These are phyloP conservation scores for Phellinidium pouzarii DNA, from an alignment of 1,284 basidiomycete genomes.

Conservation along the genomic window DNA sequence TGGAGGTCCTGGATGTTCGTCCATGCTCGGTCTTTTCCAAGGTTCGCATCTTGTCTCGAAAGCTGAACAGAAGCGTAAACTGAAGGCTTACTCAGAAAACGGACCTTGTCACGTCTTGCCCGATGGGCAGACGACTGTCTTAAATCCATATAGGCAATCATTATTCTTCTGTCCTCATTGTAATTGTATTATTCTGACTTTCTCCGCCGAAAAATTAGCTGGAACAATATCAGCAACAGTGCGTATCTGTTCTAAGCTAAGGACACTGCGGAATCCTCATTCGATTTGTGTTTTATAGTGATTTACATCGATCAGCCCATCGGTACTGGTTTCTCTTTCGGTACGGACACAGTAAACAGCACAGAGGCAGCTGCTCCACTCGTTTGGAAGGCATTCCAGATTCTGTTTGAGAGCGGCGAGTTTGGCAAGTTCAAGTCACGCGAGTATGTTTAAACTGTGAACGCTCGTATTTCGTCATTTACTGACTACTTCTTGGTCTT, in stretches of 20 bases:
- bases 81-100: conserved; percentile 36
- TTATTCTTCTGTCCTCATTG: neutral
- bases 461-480: conserved; percentile 13
- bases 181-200: conserved; percentile 13
- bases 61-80: conserved; percentile 11
- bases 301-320: conserved; percentile 76
- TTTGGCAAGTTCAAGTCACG: conserved; percentile 53
- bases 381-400: conserved; percentile 60
- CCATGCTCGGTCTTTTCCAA: conserved; percentile 64
- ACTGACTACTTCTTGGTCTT: too few relatives aligned
- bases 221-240: conserved; percentile 69
- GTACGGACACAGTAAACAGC: conserved; percentile 47
- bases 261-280: neutral
- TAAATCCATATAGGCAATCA: conserved; percentile 44
- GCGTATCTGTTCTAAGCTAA: too few relatives aligned
- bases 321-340: conserved; percentile 60
- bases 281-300: conserved; percentile 32
- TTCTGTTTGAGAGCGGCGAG: conserved; percentile 55
- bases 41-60: conserved; percentile 26
- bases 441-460: conserved; percentile 35
- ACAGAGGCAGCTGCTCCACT: conserved; percentile 45
- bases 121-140: conserved; percentile 42
- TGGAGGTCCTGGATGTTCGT: conserved; percentile 56
- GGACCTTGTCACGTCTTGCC: conserved; percentile 54
- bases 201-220: conserved; percentile 38